phyloP scores from a whole-genome alignment of 2,329 filamentous ascomycete genomes.

The Xylariales sp. region DNA sequence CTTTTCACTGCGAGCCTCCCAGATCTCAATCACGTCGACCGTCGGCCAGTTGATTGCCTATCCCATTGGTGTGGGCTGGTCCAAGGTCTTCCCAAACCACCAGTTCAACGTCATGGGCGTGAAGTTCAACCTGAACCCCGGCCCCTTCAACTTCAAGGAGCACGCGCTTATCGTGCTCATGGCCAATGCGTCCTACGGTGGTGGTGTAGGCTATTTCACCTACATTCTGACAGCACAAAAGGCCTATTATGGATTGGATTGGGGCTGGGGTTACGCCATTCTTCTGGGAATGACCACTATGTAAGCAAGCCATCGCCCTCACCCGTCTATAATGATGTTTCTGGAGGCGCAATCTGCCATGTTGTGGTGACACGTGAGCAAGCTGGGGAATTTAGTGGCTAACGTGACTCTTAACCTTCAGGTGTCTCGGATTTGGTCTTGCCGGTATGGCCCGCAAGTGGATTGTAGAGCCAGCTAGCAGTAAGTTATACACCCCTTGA shows the following conservation, averaged over 20 bases:
- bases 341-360: constrained; percentile 41
- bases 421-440: no score
- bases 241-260: constrained; percentile 35
- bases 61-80: constrained; percentile 38
- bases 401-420: no score
- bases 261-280: constrained; percentile 44
- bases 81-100: constrained; percentile 33
- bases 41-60: constrained; percentile 37
- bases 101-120: constrained; percentile 36
- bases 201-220: constrained; percentile 35
- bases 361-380: no score
- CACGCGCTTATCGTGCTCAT: constrained; percentile 39
- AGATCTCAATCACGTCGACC: constrained; percentile 31
- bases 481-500: no score
- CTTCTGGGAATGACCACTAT: constrained; percentile 44
- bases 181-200: constrained; percentile 34
- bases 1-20: constrained; percentile 27
- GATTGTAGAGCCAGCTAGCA: no score
- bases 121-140: constrained; percentile 37
- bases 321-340: constrained; percentile 42
- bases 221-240: constrained; percentile 32
- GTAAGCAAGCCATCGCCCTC: constrained; percentile 50
- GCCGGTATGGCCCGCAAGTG: no score
- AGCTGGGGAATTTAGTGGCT: no score
- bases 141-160: constrained; percentile 42